Evolutionary conservation across 306 rosid species (phyloP), one percentile per base, ranked within the genome.

Genomic region (Cucumis hystrix): DNA sequence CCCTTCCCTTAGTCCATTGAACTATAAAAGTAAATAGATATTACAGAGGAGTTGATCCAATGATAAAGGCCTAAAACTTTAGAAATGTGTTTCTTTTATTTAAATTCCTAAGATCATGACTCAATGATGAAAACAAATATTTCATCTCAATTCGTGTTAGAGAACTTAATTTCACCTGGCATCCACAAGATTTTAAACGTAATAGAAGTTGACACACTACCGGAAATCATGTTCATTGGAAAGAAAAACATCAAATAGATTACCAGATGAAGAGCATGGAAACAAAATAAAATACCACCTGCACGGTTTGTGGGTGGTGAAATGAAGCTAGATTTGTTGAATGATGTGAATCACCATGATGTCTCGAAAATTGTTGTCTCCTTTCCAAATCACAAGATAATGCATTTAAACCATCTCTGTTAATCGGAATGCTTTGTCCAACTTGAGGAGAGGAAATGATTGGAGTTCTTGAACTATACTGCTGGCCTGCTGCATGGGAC

Each of bases 371-470:
- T 61, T 80, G 90, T 25, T 82, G 91, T 67, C 67, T 91, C 83
- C 92, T 84, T 81, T 91, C 96, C 35, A 81, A 37, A 82, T 89
- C 91, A 65, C 87, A 81, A 69, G 83, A 82, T 69, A 85, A 23
- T 63, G 82, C 54, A 82, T 64, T 66, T 18, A 58, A 54, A 80
- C 74, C 73, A 80, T 83, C 85, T 62, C 73, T 78, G 33, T 84
- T n/a, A 28, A 86, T 64, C 49, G 86, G 40, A 75, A 25, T 71
- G 77, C 87, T 72, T 75, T 77, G 81, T 58, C 88, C 62, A 81
- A 72, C 85, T 41, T 80, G 92, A 77, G 92, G 72, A 82, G 90
- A 51, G 75, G 91, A 63, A 83, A 76, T 76, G 80, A 60, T 81
- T 10, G 88, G 64, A 76, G 83, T 79, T 78, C 88, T 80, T 72